Evolutionary conservation across 768 basidiomycete genomes (phyloP).

Genomic region (Tylopilus plumbeoviolaceoides): DNA sequence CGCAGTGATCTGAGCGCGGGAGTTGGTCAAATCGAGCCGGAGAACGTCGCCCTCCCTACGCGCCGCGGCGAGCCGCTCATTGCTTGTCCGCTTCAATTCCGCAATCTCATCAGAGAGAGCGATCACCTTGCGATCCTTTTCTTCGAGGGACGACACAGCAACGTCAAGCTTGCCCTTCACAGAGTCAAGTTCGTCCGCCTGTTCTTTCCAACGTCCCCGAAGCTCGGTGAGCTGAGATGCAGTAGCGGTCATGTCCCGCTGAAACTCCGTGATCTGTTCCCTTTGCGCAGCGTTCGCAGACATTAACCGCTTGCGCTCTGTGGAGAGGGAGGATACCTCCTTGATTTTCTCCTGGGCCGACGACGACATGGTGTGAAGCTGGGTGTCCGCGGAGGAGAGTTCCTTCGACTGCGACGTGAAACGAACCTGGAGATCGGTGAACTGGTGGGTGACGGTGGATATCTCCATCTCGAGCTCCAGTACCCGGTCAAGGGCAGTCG

Average conservation of each 20-base stretch:
- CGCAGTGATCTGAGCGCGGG: neutral
- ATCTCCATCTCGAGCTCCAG: neutral
- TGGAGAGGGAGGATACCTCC: neutral
- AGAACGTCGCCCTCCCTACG: neutral
- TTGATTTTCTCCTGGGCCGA: neutral
- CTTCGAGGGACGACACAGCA: neutral
- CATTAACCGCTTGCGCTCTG: neutral
- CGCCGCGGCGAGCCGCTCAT: neutral
- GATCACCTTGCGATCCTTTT: neutral
- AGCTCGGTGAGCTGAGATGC: neutral
- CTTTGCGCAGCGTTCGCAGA: neutral
- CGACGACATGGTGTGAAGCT: neutral
- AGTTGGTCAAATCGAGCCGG: neutral
- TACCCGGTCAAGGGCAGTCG: neutral
- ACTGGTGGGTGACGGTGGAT: neutral
- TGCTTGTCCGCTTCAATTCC: neutral
- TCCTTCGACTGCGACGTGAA: conserved; percentile 5
- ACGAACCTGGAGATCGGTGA: neutral
- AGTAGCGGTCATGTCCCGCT: neutral
- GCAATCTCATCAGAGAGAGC: neutral
- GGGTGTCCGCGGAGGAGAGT: neutral
- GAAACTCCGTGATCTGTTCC: neutral
- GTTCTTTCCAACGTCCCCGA: neutral
- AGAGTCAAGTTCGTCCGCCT: neutral
- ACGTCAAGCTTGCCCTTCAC: neutral